Evolutionary conservation across 2,329 filamentous ascomycete genomes (phyloP), one percentile per base, ranked within the genome.

Genomic region (Nemania bipapillata): DNA sequence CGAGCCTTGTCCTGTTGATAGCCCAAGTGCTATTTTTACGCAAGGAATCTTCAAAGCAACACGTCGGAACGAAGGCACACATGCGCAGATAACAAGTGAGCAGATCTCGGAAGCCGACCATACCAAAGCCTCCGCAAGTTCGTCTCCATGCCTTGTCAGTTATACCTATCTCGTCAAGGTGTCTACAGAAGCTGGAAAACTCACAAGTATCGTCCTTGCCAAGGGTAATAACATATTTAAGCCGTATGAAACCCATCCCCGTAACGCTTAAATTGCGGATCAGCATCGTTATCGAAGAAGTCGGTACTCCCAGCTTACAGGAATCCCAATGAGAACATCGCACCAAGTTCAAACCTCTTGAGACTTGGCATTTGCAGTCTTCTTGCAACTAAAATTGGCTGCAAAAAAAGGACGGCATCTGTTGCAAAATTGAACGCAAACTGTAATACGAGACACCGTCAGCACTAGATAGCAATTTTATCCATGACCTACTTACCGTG

Each of bases 61-160:
- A 35, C 77, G 76, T 52, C 76, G 73, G 6, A 79, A 63, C 5
- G 77, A 79, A 2, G 76, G 78, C 26, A 79, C 77, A 53, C 74
- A 78, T 5, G 78, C 77, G 69, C 77, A 79, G 22, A 78, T 71
- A 8, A 80, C 72, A 2, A 80, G 74, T n/a, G 75, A 69, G 55
- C 74, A 76, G 6, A 79, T 66, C 63, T 80, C 75, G 17, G 75
- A 74, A 69, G 76, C 71, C 11, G 78, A 77, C 77, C 76, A 79
- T 37, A 79, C 72, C 32, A 77, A 66, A 1, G 77, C 74, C 5
- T 77, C 70, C 8, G 68, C 66, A 11, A 77, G 70, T 40, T 76
- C 63, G 32, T 60, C 63, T 74, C 78, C 12, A 26, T 52, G 3
- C 17, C n/a, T 12, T 45, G 53, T 70, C 30, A 74, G 69, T 2